Conservation (phyloP, 306 rosid species). For the Citrullus mucosospermus region DNA sequence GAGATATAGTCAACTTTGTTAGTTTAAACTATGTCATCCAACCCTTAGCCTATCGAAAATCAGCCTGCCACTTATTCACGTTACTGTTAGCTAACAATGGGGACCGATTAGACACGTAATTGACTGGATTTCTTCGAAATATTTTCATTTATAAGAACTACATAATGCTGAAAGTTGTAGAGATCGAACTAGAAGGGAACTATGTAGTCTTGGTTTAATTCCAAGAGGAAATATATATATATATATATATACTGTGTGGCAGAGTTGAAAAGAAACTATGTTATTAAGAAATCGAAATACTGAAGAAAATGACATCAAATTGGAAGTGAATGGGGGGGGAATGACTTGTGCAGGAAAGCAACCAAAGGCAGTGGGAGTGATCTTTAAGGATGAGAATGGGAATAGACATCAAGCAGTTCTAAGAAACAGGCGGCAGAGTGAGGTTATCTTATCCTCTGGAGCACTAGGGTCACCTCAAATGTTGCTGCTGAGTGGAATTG, state of each 20-base stretch:
- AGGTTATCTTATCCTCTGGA: constrained; percentile 68
- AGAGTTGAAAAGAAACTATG: neutral
- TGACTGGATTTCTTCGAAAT: too few relatives aligned
- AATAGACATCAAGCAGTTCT: constrained; percentile 53
- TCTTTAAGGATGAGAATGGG: constrained; percentile 79
- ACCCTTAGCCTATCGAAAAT: too few relatives aligned
- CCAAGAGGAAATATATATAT: neutral
- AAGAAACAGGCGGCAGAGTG: constrained; percentile 29
- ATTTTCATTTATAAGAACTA: too few relatives aligned
- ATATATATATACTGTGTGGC: too few relatives aligned
- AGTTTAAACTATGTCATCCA: too few relatives aligned
- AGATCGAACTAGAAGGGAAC: neutral
- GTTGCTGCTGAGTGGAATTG: constrained; percentile 83
- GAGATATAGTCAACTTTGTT: too few relatives aligned
- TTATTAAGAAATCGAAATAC: neutral
- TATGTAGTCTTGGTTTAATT: neutral
- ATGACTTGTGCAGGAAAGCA: constrained; percentile 28
- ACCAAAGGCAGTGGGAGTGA: constrained; percentile 70
- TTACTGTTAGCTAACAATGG: too few relatives aligned
- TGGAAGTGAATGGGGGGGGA: neutral
- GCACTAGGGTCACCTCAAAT: constrained; percentile 86
- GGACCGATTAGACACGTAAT: too few relatives aligned
- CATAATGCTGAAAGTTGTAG: neutral
- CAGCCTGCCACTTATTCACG: too few relatives aligned
- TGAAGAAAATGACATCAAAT: neutral